Evolutionary conservation across 306 rosid genomes (phyloP).

Genomic region (Sophora flavescens): DNA sequence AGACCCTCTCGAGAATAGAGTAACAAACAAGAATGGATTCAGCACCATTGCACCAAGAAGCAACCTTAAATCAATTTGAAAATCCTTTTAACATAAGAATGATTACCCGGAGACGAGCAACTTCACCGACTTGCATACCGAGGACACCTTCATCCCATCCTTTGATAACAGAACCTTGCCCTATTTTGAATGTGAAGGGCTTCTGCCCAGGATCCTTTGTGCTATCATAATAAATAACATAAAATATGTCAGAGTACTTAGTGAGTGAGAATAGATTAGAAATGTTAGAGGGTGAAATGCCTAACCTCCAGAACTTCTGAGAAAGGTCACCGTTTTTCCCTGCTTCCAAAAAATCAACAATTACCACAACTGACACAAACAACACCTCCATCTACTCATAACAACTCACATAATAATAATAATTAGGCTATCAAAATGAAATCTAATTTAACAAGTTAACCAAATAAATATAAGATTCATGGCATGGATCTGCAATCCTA

Average conservation of each 20-base stretch:
- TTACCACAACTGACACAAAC: not conserved
- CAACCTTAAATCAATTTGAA: too few relatives aligned
- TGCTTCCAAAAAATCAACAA: constrained; percentile 37
- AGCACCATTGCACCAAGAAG: too few relatives aligned
- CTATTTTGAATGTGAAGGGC: constrained; percentile 85
- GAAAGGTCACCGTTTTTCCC: constrained; percentile 87
- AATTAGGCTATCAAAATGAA: not conserved
- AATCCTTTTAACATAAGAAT: too few relatives aligned
- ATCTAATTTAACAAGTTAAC: not conserved
- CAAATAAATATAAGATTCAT: too few relatives aligned
- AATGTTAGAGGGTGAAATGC: not conserved
- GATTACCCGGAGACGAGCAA: constrained; percentile 98
- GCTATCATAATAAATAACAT: constrained; percentile 63
- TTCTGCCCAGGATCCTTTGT: constrained; percentile 92
- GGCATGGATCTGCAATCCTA: not conserved
- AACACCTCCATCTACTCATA: too few relatives aligned
- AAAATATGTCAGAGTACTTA: too few relatives aligned
- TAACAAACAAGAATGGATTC: too few relatives aligned
- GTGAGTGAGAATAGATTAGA: too few relatives aligned
- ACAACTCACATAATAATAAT: too few relatives aligned
- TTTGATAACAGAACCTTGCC: constrained; percentile 90
- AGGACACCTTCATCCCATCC: constrained; percentile 99
- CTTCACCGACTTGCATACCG: constrained; percentile 92
- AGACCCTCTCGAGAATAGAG: not conserved
- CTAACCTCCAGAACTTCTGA: constrained; percentile 92